A percentile compares a stretch with the other conserved stretches of the same genome.
phyloP scores from a whole-genome alignment of 306 rosid genomes.

The Acacia acuminata region DNA sequence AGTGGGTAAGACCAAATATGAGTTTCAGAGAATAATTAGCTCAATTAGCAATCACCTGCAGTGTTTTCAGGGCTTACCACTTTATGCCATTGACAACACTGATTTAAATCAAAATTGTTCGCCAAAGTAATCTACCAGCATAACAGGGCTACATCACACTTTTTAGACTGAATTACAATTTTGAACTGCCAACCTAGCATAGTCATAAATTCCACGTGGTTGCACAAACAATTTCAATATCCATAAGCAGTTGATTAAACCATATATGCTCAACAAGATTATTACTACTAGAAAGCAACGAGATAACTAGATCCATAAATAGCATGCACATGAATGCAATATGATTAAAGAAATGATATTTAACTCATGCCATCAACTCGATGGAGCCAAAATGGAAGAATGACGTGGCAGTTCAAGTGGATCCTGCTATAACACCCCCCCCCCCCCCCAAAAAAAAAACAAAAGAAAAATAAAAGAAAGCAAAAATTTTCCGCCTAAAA shows the following conservation, averaged over 20 bases:
- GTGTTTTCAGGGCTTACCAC: not conserved
- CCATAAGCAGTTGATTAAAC: not conserved
- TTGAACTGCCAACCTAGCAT: not conserved
- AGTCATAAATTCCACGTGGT: not conserved
- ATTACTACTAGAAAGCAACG: not conserved
- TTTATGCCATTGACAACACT: not conserved
- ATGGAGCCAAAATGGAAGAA: not conserved
- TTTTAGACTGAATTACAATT: not conserved
- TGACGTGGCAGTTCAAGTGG: not conserved
- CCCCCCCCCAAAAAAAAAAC: not conserved
- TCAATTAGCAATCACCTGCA: not conserved
- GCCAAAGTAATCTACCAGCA: not conserved
- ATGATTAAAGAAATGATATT: constrained; percentile 5
- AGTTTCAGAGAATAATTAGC: not conserved
- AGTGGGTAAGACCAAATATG: not conserved
- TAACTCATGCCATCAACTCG: not conserved
- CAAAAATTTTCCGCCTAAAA: not conserved
- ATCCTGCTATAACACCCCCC: not conserved
- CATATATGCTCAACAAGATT: not conserved
- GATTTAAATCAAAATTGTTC: not conserved
- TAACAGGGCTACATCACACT: not conserved
- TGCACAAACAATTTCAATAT: not conserved
- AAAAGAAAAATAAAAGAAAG: too few relatives aligned
- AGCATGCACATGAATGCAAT: not conserved
- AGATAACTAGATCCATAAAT: not conserved